phyloP scores from a whole-genome alignment of 2,329 filamentous ascomycete species.

The Colletotrichum sp. region DNA sequence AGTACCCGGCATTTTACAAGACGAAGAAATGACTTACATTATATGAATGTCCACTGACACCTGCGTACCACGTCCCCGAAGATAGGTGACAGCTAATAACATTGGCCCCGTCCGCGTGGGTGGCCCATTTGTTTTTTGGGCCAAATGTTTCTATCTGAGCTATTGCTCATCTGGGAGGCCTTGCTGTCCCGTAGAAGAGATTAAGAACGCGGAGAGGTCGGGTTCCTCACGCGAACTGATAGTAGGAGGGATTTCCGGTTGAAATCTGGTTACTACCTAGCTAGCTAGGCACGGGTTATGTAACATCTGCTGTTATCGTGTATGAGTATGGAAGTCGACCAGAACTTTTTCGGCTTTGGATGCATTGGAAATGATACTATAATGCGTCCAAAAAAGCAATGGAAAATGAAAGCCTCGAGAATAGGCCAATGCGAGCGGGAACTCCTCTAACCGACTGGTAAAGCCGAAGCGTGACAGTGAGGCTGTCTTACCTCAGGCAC shows the following conservation, averaged over 20 bases:
- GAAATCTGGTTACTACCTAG: background rate
- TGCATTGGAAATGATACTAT: background rate
- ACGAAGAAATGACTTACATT: background rate
- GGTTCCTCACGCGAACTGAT: background rate
- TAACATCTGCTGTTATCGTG: background rate
- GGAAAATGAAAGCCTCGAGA: background rate
- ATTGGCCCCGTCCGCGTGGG: background rate
- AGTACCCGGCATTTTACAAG: background rate
- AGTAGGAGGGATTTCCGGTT: background rate
- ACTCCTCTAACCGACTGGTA: background rate
- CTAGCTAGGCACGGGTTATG: background rate
- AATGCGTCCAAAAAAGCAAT: background rate
- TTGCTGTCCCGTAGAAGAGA: background rate
- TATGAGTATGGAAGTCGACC: background rate
- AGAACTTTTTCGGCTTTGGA: background rate
- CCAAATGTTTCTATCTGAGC: background rate
- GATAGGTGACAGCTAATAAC: background rate
- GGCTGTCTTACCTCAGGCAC: background rate
- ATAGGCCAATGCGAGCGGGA: background rate
- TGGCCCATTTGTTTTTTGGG: background rate
- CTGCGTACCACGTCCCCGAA: background rate
- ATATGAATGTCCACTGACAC: background rate
- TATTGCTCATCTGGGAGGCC: background rate
- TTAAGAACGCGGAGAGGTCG: background rate
- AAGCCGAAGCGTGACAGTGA: background rate